Evolutionary conservation across 768 basidiomycete genomes (phyloP).

Genomic region (Lyophyllum decastes): DNA sequence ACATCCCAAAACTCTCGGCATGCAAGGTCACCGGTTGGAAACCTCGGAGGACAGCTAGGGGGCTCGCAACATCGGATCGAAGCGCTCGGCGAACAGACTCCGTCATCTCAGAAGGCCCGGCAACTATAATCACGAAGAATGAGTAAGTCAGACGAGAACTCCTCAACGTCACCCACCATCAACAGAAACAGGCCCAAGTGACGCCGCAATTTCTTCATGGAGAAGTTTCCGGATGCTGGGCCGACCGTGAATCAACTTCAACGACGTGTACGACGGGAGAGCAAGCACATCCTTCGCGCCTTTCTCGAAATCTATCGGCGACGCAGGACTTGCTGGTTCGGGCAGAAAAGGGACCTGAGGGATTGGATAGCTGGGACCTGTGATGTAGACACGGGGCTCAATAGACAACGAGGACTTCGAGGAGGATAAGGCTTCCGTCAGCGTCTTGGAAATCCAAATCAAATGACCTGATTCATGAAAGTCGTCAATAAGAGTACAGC

Average conservation of each 20-base stretch:
- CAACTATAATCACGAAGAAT: background rate
- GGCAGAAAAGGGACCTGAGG: background rate
- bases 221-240: background rate
- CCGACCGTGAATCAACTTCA: background rate
- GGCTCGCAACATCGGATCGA: background rate
- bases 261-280: background rate
- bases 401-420: background rate
- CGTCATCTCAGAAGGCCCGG: background rate
- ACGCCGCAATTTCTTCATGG: background rate
- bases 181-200: background rate
- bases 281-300: background rate
- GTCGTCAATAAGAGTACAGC: background rate
- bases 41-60: background rate
- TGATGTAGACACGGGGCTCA: background rate
- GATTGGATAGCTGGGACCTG: background rate
- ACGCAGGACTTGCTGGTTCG: background rate
- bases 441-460: background rate
- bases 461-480: background rate
- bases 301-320: background rate
- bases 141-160: background rate
- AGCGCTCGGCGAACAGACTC: background rate
- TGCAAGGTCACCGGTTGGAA: background rate
- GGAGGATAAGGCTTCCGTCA: background rate
- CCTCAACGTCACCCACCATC: background rate
- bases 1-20: background rate